These are phyloP conservation scores for Logfia minima DNA, from an alignment of 129 eudicot species.

Conservation along the genomic window DNA sequence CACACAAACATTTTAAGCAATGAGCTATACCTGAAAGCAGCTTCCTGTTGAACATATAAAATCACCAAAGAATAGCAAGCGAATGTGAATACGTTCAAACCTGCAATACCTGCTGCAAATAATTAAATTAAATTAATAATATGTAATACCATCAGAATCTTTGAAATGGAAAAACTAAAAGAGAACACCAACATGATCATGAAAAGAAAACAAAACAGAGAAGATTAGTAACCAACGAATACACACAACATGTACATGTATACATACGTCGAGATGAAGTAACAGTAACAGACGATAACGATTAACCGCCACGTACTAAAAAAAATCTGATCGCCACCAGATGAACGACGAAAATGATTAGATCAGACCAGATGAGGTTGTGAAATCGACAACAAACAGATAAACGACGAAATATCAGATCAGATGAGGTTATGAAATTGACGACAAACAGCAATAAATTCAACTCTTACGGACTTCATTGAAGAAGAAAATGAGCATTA, in stretches of 20 bases:
- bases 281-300: constrained; percentile 25
- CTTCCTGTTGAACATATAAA: too few species aligned
- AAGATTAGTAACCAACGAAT: constrained; percentile 6
- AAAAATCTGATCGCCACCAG: constrained; percentile 8
- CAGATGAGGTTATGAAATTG: background rate
- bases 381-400: background rate
- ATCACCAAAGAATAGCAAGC: too few species aligned
- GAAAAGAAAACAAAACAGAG: constrained; percentile 16
- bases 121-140: background rate
- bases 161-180: background rate
- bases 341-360: constrained; percentile 11
- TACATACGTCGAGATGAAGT: background rate
- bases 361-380: background rate
- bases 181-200: background rate
- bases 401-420: background rate
- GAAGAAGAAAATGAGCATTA: background rate
- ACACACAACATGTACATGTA: constrained; percentile 15
- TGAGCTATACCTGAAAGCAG: background rate
- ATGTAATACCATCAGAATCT: background rate
- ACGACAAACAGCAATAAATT: background rate
- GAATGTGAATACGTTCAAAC: too few species aligned
- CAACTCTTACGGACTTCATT: too few species aligned
- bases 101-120: too few species aligned
- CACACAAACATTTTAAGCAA: too few species aligned
- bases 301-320: background rate